Evolutionary conservation across 768 basidiomycete species (phyloP), one percentile per base, ranked within the genome.

Genomic region (Boletus eberwhitei): DNA sequence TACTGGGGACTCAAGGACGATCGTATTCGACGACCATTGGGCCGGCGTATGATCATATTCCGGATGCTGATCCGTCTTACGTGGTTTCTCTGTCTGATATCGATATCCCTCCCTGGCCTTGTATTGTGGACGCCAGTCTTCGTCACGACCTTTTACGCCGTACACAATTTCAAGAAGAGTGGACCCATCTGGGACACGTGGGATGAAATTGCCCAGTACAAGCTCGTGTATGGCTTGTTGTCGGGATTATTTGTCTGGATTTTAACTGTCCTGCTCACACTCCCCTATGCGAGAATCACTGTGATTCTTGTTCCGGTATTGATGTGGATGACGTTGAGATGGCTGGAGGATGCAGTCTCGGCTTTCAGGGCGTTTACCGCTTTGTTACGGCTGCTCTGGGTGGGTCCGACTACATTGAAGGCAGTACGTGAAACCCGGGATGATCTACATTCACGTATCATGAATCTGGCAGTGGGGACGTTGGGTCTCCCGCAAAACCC

Each of bases 321-420:
- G 59, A 93, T 94, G 93, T 95, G 93, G 92, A 85, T 93, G 75
- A 81, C 88, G 17, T 75, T 95, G 55, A 83, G 93, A 48, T 94
- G 91, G 90, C 75, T 90, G 38, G 93, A 95, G 66, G 93, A 94
- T 60, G 84, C 86, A 1, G 77, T 91, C 4, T 81, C 90, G 0
- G 83, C 90, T 5, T 85, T 88, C 64, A 84, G 93, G 40, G 93
- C 93, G 4, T 81, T 87, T 57, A 72, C 76, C 0, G 75, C 85
- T 2, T 78, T 94, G 14, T 59, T 74, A 7, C 80, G 85, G 14
- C 74, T 94, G 8, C 69, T 93, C 12, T 69, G 77, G 40, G 80
- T 89, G 21, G 87, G 88, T 8, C 79, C 80, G 44, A 63, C 73
- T 4, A 80, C 80, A 4, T 70, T 94, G 50, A 74, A 77, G 53